Evolutionary conservation across 176 grass and related monocot genomes (phyloP), one percentile per base, ranked within the genome.

Genomic region (Phoenix roebelenii): DNA sequence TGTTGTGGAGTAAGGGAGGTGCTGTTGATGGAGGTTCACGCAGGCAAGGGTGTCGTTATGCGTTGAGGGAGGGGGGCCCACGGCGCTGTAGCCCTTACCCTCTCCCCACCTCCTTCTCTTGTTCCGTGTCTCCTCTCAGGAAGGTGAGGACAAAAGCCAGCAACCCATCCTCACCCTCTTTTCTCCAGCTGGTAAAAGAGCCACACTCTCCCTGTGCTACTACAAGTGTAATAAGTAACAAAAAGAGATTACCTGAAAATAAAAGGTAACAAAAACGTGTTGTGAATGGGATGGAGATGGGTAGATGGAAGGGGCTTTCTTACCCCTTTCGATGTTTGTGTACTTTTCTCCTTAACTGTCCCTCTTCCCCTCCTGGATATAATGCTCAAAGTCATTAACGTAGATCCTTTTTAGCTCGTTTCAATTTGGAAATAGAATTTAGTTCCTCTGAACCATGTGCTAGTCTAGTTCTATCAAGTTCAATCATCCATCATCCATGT

Each of bases 11-110:
- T 4, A 12, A 44, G 35, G 18, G 26, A 16, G 67, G 57, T 23
- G 53, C 6, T 69, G 29, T 52, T 61, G 69, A 61, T 62, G 58
- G 58, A 62, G 58, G 61, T 49, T 53, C 50, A 18, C 59, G 70
- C 70, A 72, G 70, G 70, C 70, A 63, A 72, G 59, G 22, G 58
- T 72, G 70, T 72, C 70, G 70, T 50, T 54, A 72, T 72, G 70
- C 44, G 70, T 50, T 50, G 29, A 63, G 50, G 12, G 18, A 3
- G 57, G 60, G 55, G 66, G 55, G 30, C 72, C 79, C 72, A 81
- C 55, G 18, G 59, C 66, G 50, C 64, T 49, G 50, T 74, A 62
- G 68, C 62, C 7, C 76, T 72, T 63, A 64, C 51, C 54, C 61
- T 56, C 52, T 29, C 39, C 67, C 19, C 49, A 44, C 35, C 35